A percentile compares a stretch with the other conserved stretches of the same genome.
Evolutionary conservation across 768 basidiomycete species (phyloP).

Genomic region (Bullera alba): DNA sequence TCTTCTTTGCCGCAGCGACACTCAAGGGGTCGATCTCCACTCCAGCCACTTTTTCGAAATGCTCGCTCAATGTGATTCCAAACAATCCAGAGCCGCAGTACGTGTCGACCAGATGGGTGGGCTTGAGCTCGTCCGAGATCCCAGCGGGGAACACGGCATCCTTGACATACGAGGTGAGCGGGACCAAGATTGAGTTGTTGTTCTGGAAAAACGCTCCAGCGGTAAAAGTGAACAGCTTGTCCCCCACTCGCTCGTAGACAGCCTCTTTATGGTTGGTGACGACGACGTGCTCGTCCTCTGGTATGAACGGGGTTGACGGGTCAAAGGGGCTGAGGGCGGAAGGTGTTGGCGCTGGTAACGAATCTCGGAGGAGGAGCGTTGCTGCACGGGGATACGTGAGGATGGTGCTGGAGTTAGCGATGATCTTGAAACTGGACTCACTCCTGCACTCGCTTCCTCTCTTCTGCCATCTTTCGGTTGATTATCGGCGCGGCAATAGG

Average conservation of each 20-base stretch:
- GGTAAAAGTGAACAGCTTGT: conserved; percentile 57
- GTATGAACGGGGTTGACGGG: neutral
- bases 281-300: conserved; percentile 57
- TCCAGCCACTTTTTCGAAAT: conserved; percentile 71
- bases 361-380: conserved; percentile 84
- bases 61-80: conserved; percentile 55
- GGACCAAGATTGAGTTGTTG: conserved; percentile 84
- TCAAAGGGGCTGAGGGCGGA: conserved; percentile 11
- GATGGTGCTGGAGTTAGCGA: conserved; percentile 58
- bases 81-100: conserved; percentile 57
- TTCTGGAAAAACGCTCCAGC: conserved; percentile 95
- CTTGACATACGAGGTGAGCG: conserved; percentile 75
- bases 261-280: conserved; percentile 72
- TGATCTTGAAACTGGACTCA: conserved; percentile 7
- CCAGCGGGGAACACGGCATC: conserved; percentile 47
- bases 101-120: conserved; percentile 86
- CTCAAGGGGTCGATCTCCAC: conserved; percentile 61
- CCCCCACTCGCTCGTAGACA: conserved; percentile 77
- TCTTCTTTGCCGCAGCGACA: conserved; percentile 45
- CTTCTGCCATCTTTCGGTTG: conserved; percentile 59
- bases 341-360: conserved; percentile 48
- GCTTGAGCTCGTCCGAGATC: conserved; percentile 4
- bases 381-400: conserved; percentile 76
- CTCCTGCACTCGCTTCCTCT: conserved; percentile 61
- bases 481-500: conserved; percentile 79